Base-by-base conservation (phyloP, 1,284 basidiomycete genomes). In the Prillingera fragicola region DNA sequence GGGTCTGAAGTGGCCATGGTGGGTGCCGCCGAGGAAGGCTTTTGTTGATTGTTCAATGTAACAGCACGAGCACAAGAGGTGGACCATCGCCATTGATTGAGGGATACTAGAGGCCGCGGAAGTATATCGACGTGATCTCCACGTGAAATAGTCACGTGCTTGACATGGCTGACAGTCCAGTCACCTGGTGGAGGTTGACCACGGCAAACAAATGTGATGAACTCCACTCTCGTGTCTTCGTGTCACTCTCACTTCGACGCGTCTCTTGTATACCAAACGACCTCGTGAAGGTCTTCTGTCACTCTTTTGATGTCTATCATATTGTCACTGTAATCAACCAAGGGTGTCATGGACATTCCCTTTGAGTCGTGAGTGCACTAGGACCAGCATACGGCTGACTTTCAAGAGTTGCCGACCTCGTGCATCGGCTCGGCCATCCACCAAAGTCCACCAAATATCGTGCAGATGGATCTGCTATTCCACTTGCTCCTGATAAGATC, bases 371-470 rank as follows among this genome's bases (percentile, higher is more conserved):
- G 32, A 35, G 56, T 42, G 15, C 22, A 14, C 13, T 35, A 19
- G 9, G 29, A 18, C 18, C 1, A 26, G 23, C 36, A 21, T 14
- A 23, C 17, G n/a, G 12, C 29, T 32, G 7, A 48, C 38, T 4
- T n/a, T 17, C 26, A 41, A 69, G 66, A 38, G 57, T 67, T 22
- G 50, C 58, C 3, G 48, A 56, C 8, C 56, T 70, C 1, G 45
- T 67, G 6, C 52, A 56, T 34, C 57, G 57, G 8, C 56, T 70
- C 1, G 60, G 59, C n/a, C 50, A 62, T 33, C 65, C 63, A 5
- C 61, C 63, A 0, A 52, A 34, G 15, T 40, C 48, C 2, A 43
- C 32, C 14, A 48, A 41, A 21, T 32, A 28, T 10, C 35, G 24
- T 15, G 10, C 41, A 1, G 32, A 42, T 9, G 18, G 38, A 1